A percentile compares a stretch with the other conserved stretches of the same genome.
Evolutionary conservation across 2,329 filamentous ascomycete species (phyloP).

Genomic region (Fusarium sp.): DNA sequence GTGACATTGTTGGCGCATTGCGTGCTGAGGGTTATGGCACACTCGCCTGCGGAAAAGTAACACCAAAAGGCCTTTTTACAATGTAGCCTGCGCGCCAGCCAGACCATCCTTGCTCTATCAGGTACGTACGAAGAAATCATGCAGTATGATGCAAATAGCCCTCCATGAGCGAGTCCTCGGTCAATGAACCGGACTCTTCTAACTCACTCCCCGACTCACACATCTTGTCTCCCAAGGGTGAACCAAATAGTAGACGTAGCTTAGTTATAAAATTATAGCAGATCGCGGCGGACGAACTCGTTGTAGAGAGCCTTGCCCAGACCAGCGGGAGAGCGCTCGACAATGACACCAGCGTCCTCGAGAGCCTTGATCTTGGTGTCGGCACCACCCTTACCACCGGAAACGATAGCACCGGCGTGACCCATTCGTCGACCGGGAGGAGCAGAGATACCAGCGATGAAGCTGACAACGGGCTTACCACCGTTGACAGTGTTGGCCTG

Average conservation of each 20-base stretch:
- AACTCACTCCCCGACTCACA: conserved; percentile 33
- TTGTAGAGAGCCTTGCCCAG: conserved; percentile 94
- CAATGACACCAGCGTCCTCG: conserved; percentile 91
- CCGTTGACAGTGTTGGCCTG: conserved; percentile 86
- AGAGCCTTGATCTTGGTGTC: conserved; percentile 98
- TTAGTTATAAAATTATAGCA: conserved; percentile 72
- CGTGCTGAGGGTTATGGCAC: conserved; percentile 36
- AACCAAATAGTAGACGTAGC: conserved; percentile 13
- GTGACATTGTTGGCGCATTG: conserved; percentile 39
- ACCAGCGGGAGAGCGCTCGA: conserved; percentile 91
- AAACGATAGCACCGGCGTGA: conserved; percentile 97
- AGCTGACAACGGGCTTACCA: conserved; percentile 94
- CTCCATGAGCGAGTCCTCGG: conserved; percentile 39
- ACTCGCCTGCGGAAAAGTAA: conserved; percentile 32
- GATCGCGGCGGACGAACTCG: conserved; percentile 95
- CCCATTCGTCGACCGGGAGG: conserved; percentile 97
- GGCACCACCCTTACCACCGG: conserved; percentile 95
- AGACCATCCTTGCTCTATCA: conserved; percentile 49
- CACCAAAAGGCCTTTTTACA: conserved; percentile 37
- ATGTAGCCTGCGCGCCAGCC: conserved; percentile 42
- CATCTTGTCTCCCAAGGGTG: conserved; percentile 5
- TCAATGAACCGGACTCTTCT: conserved; percentile 32
- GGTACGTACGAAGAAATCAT: conserved; percentile 46
- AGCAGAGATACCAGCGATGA: conserved; percentile 98
- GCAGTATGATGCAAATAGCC: conserved; percentile 44